Conservation (phyloP, 2,329 filamentous ascomycete genomes). For the Neofusicoccum sp. region DNA sequence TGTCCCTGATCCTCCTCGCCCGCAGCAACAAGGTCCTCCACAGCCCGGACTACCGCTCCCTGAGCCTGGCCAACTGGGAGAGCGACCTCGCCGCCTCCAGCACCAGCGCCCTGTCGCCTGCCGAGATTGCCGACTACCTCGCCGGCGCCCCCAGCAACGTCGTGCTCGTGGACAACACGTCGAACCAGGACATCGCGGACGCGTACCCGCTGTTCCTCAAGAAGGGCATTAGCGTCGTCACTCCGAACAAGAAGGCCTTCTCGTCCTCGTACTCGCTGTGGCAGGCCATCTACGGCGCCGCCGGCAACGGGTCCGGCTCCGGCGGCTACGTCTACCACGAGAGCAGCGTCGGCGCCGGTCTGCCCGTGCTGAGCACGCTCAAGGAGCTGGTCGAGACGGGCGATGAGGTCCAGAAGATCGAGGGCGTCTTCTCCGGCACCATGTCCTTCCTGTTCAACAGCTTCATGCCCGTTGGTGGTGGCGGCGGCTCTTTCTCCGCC, state of each 20-base stretch:
- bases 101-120: constrained; percentile 63
- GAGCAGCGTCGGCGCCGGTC: constrained; percentile 86
- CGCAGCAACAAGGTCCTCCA: constrained; percentile 82
- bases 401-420: constrained; percentile 86
- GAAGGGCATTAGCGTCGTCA: constrained; percentile 85
- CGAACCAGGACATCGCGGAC: constrained; percentile 79
- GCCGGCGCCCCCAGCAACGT: constrained; percentile 73
- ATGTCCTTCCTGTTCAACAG: constrained; percentile 99
- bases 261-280: constrained; percentile 77
- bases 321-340: constrained; percentile 89
- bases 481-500: constrained; percentile 80
- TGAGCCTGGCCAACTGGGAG: constrained; percentile 62
- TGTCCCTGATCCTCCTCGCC: constrained; percentile 80
- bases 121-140: constrained; percentile 75
- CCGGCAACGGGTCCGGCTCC: constrained; percentile 56
- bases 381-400: constrained; percentile 94
- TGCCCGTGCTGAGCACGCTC: constrained; percentile 89
- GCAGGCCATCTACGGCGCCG: constrained; percentile 79
- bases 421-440: constrained; percentile 96
- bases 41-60: constrained; percentile 67
- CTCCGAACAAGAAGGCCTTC: constrained; percentile 98
- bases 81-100: constrained; percentile 61
- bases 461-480: constrained; percentile 77
- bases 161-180: constrained; percentile 93
- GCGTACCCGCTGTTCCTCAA: constrained; percentile 78